A percentile compares a stretch with the other conserved stretches of the same genome.
Evolutionary conservation across 495 filamentous ascomycete species (phyloP).

Genomic region (Neurospora cerealis): DNA sequence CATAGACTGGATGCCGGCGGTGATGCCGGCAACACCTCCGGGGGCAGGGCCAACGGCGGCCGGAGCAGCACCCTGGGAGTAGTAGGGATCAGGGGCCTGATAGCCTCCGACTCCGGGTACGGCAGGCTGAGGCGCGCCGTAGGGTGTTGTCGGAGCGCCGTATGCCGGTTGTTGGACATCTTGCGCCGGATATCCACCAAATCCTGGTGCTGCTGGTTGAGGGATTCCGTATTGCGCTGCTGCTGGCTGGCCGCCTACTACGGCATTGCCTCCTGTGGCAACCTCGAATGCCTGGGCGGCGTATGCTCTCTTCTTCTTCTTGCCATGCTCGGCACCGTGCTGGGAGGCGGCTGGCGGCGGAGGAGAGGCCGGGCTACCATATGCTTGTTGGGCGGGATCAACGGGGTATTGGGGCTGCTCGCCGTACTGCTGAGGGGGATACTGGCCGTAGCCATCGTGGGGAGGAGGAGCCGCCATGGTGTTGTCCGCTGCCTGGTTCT

Average conservation of each 20-base stretch:
- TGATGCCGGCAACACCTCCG: slow-evolving; percentile 60
- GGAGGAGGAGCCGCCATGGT: slow-evolving; percentile 41
- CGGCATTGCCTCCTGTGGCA: slow-evolving; percentile 80
- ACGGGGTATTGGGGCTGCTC: slow-evolving; percentile 31
- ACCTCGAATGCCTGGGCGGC: slow-evolving; percentile 92
- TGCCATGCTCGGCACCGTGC: slow-evolving; percentile 38
- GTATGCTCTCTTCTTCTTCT: slow-evolving; percentile 84
- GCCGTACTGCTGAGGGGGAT: slow-evolving; percentile 55
- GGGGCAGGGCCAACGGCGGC: slow-evolving; percentile 33
- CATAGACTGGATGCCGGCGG: slow-evolving; percentile 78
- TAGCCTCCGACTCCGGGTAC: slow-evolving; percentile 40
- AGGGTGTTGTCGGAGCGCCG: slow-evolving; percentile 30
- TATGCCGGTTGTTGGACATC: slow-evolving; percentile 50
- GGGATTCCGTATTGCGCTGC: slow-evolving; percentile 27
- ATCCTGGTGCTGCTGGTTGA: slow-evolving; percentile 29
- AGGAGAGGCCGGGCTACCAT: slow-evolving; percentile 29
- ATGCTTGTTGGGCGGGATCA: slow-evolving; percentile 21
- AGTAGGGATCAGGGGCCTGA: slow-evolving; percentile 56
- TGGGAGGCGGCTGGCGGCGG: slow-evolving; percentile 30
- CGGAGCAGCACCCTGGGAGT: slow-evolving; percentile 39
- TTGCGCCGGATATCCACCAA: slow-evolving; percentile 52
- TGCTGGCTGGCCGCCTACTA: slow-evolving; percentile 35
- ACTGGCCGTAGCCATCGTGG: slow-evolving; percentile 46
- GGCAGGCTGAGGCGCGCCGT: slow-evolving; percentile 37
- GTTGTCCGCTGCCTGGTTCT: slow-evolving; percentile 7